Evolutionary conservation across 2,329 filamentous ascomycete genomes (phyloP), one percentile per base, ranked within the genome.

Genomic region (Xylaria sp.): DNA sequence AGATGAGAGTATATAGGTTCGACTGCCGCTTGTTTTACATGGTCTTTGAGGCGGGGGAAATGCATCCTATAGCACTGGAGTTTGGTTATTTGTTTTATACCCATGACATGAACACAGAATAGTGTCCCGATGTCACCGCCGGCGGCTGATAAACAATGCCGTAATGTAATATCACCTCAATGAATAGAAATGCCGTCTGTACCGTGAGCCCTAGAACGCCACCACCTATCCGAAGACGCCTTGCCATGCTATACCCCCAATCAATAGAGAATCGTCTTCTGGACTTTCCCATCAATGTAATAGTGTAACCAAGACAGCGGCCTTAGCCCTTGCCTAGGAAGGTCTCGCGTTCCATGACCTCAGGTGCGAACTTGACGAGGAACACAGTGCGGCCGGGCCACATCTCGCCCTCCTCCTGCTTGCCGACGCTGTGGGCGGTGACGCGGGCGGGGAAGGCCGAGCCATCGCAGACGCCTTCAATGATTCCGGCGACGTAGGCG

Each of bases 371-470:
- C 81, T 95, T 94, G 77, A 99, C 90, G 79, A 99, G 81, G 78
- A 98, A 99, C 37, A 99, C 94, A 51, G 96, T 99, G 84, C 96
- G 93, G 40, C 93, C 93, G 0, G 96, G 96, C 94, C 95, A 98
- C 89, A 98, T 91, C 77, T 95, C 93, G 70, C 84, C 83, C 74
- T 79, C 82, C 68, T 81, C 81, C 73, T 84, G 83, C 16, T 82
- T 83, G 61, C 85, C 88, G 75, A 92, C 90, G 70, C 90, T 93
- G 79, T 99, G 96, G 73, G 96, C 95, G 68, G 92, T 96, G 23
- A 98, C 96, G 71, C 92, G 90, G 0, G 93, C 95, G 55, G 92
- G 90, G 78, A 98, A 98, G 6, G 92, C 94, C 50, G 93, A 93
- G 9, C 94, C 95, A 81, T 98, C 96, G 81, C 96, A 97, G 12